Conservation (phyloP, 192 early-diverging fungal genomes). For the Backusella parvicylindrica region DNA sequence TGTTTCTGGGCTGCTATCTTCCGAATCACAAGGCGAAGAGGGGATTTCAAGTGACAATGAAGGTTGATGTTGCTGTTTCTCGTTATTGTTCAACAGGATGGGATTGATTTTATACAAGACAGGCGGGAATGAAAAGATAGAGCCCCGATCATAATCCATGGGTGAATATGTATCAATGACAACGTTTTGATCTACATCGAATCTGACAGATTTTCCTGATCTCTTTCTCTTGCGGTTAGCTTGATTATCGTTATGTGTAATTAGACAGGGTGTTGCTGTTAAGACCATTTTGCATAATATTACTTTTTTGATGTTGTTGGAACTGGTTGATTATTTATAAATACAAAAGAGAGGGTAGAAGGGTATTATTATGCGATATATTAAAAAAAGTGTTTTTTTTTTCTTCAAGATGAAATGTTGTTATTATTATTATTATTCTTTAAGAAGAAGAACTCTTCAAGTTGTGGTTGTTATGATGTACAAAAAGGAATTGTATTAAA, state of each 20-base stretch:
- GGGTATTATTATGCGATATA: not conserved
- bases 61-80: not conserved
- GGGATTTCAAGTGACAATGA: conserved; percentile 11
- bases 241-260: not conserved
- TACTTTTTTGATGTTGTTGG: not conserved
- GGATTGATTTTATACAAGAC: conserved; percentile 25
- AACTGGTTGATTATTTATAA: not conserved
- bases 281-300: conserved; percentile 4
- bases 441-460: not conserved
- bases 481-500: not conserved
- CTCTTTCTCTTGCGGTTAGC: conserved; percentile 4
- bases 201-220: conserved; percentile 15
- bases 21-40: not conserved
- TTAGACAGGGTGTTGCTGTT: conserved; percentile 5
- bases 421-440: not conserved
- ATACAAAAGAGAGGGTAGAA: not conserved
- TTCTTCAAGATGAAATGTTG: not conserved
- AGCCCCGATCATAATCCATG: conserved; percentile 23
- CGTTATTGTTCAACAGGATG: not conserved
- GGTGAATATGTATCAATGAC: conserved; percentile 25
- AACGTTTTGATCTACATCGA: conserved; percentile 15
- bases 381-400: not conserved
- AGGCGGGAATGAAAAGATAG: conserved; percentile 15
- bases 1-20: conserved; percentile 10
- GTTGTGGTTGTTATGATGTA: not conserved